phyloP scores from a whole-genome alignment of 805 yeast genomes.

The Suhomyces faveliae region DNA sequence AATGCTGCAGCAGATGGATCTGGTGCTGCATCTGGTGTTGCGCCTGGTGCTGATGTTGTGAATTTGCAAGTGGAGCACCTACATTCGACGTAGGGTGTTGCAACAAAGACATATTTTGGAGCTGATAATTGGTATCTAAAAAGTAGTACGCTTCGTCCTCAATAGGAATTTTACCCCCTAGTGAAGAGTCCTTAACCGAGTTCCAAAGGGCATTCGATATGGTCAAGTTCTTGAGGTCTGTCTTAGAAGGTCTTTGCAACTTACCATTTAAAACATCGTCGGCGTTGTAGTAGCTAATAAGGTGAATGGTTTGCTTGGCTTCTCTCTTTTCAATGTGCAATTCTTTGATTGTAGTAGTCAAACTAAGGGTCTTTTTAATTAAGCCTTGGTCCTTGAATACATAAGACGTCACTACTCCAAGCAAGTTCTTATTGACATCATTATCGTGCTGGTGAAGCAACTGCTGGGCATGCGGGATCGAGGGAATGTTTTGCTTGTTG shows the following conservation, averaged over 20 bases:
- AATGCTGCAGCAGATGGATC: slow-evolving; percentile 3
- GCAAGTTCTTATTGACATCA: slow-evolving; percentile 20
- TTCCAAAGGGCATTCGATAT: slow-evolving; percentile 50
- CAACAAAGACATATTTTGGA: slow-evolving; percentile 37
- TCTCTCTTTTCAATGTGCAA: slow-evolving; percentile 23
- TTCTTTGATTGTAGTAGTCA: slow-evolving; percentile 30
- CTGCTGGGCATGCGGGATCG: slow-evolving; percentile 8
- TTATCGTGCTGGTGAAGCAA: slow-evolving; percentile 3
- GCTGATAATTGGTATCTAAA: slow-evolving; percentile 44
- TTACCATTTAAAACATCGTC: slow-evolving; percentile 65
- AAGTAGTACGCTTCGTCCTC: slow-evolving; percentile 53
- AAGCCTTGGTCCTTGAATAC: slow-evolving; percentile 71
- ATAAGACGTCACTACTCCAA: slow-evolving; percentile 56
- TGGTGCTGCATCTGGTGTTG: slow-evolving; percentile 9
- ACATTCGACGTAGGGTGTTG: slow-evolving; percentile 13
- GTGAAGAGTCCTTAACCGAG: slow-evolving; percentile 55
- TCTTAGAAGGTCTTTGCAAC: slow-evolving; percentile 57
- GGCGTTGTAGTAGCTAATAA: slow-evolving; percentile 76
- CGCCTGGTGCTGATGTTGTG: slow-evolving; percentile 10
- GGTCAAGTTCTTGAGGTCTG: slow-evolving; percentile 49
- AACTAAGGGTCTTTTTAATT: slow-evolving; percentile 77
- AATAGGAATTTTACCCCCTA: slow-evolving; percentile 54
- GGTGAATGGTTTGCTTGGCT: slow-evolving; percentile 55
- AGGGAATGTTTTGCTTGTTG: not conserved
- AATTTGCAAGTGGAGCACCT: slow-evolving; percentile 2